Base-by-base conservation (phyloP, 257 asterid genomes). In the Ballota nigra region DNA sequence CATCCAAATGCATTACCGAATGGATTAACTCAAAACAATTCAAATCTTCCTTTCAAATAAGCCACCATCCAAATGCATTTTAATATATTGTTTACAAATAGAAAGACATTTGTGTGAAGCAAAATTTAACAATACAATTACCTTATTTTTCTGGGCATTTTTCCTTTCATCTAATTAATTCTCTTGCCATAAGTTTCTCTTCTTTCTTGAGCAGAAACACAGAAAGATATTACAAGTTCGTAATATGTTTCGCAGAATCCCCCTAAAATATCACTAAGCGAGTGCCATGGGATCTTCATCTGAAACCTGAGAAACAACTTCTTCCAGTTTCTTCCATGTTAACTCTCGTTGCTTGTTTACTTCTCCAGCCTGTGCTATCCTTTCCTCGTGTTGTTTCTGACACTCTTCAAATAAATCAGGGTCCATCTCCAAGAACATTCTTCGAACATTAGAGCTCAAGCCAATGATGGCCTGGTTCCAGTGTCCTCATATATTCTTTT, bases 391-490 rank as follows among this genome's bases (percentile, higher is more conserved):
- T 53, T 83, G 80, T 75, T 69, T 81, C 68, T 84, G 95, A 78
- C 94, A 92, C 79, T 85, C 88, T 80, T 90, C 94, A 34, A 90
- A 92, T 57, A 92, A 81, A 68, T 88, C 95, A 4, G 78, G 43
- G 78, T 92, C 97, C 98, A 92, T 90, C 71, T 88, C 98, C 64
- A 63, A 70, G 83, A 92, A 92, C 98, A 90, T 92, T 81, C 86
- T 86, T 64, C 88, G 76, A 49, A 92, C 88, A 55, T 92, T 90
- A 70, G 90, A 81, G 67, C 93, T 88, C 76, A 92, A 81, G 19
- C 98, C 98, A 8, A 84, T 78, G 45, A 90, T 87, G 45, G 95
- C 96, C 75, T 86, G 95, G 77, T 90, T 92, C 98, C 98, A 92
- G 80, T 90, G 98, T 52, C 86, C 79, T 61, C 68, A 72, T 63